phyloP scores from a whole-genome alignment of 208 protist genomes.

The Leishmania martiniquensis region DNA sequence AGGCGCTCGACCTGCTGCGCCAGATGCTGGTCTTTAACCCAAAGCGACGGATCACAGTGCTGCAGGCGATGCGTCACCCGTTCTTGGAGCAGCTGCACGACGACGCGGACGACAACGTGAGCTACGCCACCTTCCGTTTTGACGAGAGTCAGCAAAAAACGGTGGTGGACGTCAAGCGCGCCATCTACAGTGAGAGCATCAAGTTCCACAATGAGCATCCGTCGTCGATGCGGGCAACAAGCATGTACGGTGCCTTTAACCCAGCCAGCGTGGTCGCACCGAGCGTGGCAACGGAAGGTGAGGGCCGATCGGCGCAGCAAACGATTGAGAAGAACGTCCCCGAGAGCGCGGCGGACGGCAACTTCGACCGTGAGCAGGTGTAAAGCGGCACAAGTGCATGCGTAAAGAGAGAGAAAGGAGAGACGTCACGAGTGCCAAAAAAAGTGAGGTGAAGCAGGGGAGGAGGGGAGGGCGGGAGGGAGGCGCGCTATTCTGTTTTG shows the following conservation, averaged over 20 bases:
- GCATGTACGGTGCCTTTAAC: slow-evolving; percentile 32
- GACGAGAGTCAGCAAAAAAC: slow-evolving; percentile 81
- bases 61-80: slow-evolving; percentile 90
- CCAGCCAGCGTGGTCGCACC: slow-evolving; percentile 20
- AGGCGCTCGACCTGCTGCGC: slow-evolving; percentile 90
- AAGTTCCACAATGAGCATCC: slow-evolving; percentile 68
- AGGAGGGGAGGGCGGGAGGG: neutral
- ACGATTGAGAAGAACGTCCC: slow-evolving; percentile 68
- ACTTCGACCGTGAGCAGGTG: slow-evolving; percentile 42
- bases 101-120: slow-evolving; percentile 64
- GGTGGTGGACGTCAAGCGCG: slow-evolving; percentile 80
- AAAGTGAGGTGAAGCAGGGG: neutral
- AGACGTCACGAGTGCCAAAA: neutral
- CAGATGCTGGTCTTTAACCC: slow-evolving; percentile 95
- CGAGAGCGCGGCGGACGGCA: slow-evolving; percentile 35
- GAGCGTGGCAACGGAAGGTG: slow-evolving; percentile 62
- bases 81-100: slow-evolving; percentile 90
- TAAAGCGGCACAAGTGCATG: neutral
- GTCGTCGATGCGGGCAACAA: slow-evolving; percentile 21
- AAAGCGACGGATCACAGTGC: slow-evolving; percentile 89
- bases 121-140: slow-evolving; percentile 73
- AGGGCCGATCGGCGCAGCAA: slow-evolving; percentile 80
- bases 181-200: slow-evolving; percentile 86
- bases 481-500: no score
- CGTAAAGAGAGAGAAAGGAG: neutral